Evolutionary conservation across 83 land plant genomes (phyloP).

Genomic region (Picea abies): DNA sequence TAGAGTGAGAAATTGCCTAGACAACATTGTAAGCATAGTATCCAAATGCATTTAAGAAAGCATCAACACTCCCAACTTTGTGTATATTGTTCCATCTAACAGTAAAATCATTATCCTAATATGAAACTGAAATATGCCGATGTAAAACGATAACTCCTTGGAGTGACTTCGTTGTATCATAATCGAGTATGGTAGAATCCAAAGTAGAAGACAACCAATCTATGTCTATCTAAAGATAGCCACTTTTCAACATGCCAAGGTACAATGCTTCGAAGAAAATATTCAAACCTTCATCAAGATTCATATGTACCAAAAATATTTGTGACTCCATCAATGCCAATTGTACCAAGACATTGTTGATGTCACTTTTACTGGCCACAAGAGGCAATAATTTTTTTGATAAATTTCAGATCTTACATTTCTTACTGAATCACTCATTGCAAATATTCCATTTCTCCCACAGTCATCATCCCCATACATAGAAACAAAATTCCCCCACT

Average conservation of each 20-base stretch:
- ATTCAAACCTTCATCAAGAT: neutral
- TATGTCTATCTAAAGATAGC: slow-evolving; percentile 61
- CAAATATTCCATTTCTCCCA: slow-evolving; percentile 50
- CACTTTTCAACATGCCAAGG: slow-evolving; percentile 11
- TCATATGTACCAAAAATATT: slow-evolving; percentile 49
- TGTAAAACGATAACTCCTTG: slow-evolving; percentile 70
- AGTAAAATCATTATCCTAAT: slow-evolving; percentile 17
- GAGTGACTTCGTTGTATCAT: slow-evolving; percentile 27
- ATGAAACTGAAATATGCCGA: slow-evolving; percentile 33
- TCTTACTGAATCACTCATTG: slow-evolving; percentile 45
- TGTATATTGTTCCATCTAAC: slow-evolving; percentile 24
- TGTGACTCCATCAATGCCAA: slow-evolving; percentile 46
- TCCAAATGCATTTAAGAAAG: slow-evolving; percentile 51
- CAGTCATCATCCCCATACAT: slow-evolving; percentile 58
- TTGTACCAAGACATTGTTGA: slow-evolving; percentile 32
- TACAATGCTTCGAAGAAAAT: too few relatives aligned
- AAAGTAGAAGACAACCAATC: slow-evolving; percentile 5
- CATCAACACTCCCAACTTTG: neutral
- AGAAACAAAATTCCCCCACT: neutral
- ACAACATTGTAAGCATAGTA: slow-evolving; percentile 85
- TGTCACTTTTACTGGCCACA: slow-evolving; percentile 12
- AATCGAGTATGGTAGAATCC: neutral
- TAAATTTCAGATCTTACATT: slow-evolving; percentile 24
- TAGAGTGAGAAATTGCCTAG: slow-evolving; percentile 74
- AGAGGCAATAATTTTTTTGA: slow-evolving; percentile 34